A percentile compares a stretch with the other conserved stretches of the same genome.
Evolutionary conservation across 1,284 basidiomycete genomes (phyloP).

Genomic region (Pseudozyma sp.): DNA sequence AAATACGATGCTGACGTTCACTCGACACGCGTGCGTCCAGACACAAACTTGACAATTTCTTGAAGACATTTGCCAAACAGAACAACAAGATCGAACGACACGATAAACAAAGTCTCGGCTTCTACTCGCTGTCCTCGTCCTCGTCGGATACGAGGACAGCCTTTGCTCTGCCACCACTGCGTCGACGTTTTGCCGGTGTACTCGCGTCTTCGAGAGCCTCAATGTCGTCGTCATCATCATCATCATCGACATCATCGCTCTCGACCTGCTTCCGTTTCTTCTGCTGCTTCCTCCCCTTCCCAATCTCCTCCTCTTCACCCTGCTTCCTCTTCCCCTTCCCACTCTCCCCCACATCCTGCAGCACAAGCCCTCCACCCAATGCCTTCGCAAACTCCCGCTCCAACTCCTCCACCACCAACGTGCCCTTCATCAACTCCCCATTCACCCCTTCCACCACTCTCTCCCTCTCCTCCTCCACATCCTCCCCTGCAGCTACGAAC

Average conservation of each 20-base stretch:
- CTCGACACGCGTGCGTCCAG: too few species aligned
- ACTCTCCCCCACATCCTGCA: constrained; percentile 42
- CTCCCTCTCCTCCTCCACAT: neutral
- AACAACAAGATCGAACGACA: neutral
- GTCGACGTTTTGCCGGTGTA: constrained; percentile 3
- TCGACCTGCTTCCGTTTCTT: constrained; percentile 2
- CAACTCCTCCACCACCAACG: constrained; percentile 68
- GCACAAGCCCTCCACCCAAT: constrained; percentile 70
- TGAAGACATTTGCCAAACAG: neutral
- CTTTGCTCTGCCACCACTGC: neutral
- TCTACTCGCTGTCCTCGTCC: constrained; percentile 14
- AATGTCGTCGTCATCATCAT: constrained; percentile 66
- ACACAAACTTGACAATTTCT: too few species aligned
- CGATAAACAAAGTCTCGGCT: too few species aligned
- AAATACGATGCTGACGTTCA: too few species aligned
- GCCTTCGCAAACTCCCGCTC: constrained; percentile 73
- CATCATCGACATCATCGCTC: constrained; percentile 36
- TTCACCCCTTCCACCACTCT: constrained; percentile 10
- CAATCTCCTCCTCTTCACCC: constrained; percentile 1
- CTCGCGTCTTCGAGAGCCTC: constrained; percentile 9
- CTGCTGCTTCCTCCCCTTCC: constrained; percentile 4
- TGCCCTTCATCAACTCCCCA: constrained; percentile 34
- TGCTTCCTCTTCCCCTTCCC: constrained; percentile 6
- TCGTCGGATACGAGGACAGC: constrained; percentile 14
- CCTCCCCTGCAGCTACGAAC: neutral